Conservation (phyloP, 2,329 filamentous ascomycete species). For the Triangularia verruculosa region DNA sequence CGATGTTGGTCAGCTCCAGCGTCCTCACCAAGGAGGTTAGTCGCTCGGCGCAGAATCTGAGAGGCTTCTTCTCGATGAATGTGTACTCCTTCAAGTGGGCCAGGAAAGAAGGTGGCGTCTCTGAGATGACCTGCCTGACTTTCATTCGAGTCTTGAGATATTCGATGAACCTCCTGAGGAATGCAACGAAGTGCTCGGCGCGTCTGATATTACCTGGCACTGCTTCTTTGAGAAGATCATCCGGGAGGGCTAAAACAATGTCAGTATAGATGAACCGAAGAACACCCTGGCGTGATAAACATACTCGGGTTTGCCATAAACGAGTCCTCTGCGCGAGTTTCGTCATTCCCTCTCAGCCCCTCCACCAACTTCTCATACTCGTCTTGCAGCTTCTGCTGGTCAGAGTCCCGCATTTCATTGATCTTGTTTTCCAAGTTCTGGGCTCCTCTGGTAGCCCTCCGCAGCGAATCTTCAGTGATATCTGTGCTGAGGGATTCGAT, state of each 20-base stretch:
- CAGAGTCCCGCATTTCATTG: conserved; percentile 89
- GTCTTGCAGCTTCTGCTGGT: conserved; percentile 88
- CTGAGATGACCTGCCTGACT: conserved; percentile 93
- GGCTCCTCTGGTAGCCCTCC: conserved; percentile 86
- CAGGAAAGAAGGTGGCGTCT: conserved; percentile 91
- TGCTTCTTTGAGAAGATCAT: conserved; percentile 91
- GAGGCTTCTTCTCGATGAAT: conserved; percentile 93
- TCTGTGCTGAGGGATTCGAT: conserved; percentile 97
- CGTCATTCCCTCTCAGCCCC: conserved; percentile 83
- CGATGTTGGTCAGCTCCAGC: conserved; percentile 92
- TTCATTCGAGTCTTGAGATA: conserved; percentile 99
- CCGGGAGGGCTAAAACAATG: conserved; percentile 64
- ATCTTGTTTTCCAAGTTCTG: conserved; percentile 90
- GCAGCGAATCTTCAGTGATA: conserved; percentile 88
- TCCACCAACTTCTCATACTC: conserved; percentile 96
- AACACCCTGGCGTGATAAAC: conserved; percentile 1
- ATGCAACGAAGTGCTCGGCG: conserved; percentile 93
- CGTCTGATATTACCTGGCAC: conserved; percentile 94
- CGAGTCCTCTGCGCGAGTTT: conserved; percentile 86
- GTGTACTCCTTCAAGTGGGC: conserved; percentile 92
- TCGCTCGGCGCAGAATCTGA: conserved; percentile 91
- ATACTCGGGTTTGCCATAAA: conserved; percentile 89
- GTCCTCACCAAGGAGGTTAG: conserved; percentile 92
- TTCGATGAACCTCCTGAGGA: conserved; percentile 94
- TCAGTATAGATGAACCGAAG: conserved; percentile 20